These are phyloP conservation scores for Chaetomium fimeti DNA, from an alignment of 495 filamentous ascomycete genomes.

Conservation along the genomic window DNA sequence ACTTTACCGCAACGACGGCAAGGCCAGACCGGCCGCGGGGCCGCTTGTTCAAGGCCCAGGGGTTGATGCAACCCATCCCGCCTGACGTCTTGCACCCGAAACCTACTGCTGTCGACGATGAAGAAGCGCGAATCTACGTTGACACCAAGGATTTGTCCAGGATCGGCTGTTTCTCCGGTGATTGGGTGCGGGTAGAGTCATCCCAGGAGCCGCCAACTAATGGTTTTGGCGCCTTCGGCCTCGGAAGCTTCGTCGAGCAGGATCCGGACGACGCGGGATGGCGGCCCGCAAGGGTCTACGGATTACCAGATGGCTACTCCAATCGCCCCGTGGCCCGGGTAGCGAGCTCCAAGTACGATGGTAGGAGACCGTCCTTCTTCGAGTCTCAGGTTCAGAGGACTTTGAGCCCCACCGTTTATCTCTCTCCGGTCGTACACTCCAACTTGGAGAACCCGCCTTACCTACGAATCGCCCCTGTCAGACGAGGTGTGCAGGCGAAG, in stretches of 20 bases:
- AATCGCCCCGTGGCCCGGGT: constrained; percentile 54
- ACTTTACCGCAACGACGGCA: constrained; percentile 75
- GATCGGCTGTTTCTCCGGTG: constrained; percentile 92
- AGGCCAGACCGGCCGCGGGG: constrained; percentile 59
- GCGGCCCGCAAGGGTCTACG: constrained; percentile 82
- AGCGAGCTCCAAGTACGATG: constrained; percentile 50
- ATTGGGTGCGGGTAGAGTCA: constrained; percentile 88
- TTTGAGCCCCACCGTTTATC: constrained; percentile 62
- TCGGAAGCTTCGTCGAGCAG: constrained; percentile 51
- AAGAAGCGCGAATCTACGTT: constrained; percentile 85
- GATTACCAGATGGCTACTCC: constrained; percentile 70
- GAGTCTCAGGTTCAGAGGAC: constrained; percentile 53
- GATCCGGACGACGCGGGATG: constrained; percentile 53
- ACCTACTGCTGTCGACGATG: constrained; percentile 71
- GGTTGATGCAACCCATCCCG: constrained; percentile 67
- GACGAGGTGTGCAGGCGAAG: constrained; percentile 44
- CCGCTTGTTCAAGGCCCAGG: constrained; percentile 71
- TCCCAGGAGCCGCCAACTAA: constrained; percentile 63
- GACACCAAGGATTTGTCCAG: constrained; percentile 80
- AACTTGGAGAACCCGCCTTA: constrained; percentile 78
- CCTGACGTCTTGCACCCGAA: constrained; percentile 80
- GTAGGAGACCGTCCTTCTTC: constrained; percentile 53
- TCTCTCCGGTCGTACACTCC: constrained; percentile 80
- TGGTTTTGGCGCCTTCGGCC: constrained; percentile 55
- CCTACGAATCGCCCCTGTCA: constrained; percentile 65